Evolutionary conservation across 1,284 basidiomycete genomes (phyloP), one percentile per base, ranked within the genome.

Genomic region (Marasmius tenuissimus): DNA sequence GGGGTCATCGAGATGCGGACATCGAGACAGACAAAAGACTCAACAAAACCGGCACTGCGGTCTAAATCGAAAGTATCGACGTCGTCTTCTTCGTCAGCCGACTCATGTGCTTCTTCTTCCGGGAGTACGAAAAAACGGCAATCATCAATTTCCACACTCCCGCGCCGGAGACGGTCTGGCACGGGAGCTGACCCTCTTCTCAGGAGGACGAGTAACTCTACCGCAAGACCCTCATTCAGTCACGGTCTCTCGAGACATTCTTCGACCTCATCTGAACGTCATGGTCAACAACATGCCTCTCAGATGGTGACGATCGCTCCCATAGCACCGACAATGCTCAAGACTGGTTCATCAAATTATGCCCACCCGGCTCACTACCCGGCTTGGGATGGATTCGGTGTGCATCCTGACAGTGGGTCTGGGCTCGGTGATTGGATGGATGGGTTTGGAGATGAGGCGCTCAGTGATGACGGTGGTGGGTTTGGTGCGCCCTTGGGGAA

Each of bases 251-350:
- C 14, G 33, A 49, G 57, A 48, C 27, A 48, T 14, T 33, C 45
- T 8, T 18, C 8, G 8, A 47, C 42, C 18, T 50, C 57, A 12
- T 57, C 55, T 45, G n/a, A 34, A 18, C 18, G 48, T 3, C 11
- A 20, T 14, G 48, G 48, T 11, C 27, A n/a, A 18, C 18, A 49
- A 20, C 18, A 60, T 35, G 27, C 45, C 20, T 79, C 82, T 48
- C 85, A 88, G 50, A 84, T 89, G 61, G 82, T 94, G 64, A 97
- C 95, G 5, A 99, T 98, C 65, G 96, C 95, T 12, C 92, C 94
- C 52, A 96, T 99, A 65, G 92, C 96, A 0, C 97, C 97, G 0
- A 96, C 97, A 1, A 85, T 93, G 51, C 83, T 99, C 68, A 99
- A 98, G 81, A 94, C 92, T 27, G 83, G 81, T 0, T 82, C 80